Evolutionary conservation across 1,284 basidiomycete species (phyloP).

Genomic region (Trichosporon ovoides): DNA sequence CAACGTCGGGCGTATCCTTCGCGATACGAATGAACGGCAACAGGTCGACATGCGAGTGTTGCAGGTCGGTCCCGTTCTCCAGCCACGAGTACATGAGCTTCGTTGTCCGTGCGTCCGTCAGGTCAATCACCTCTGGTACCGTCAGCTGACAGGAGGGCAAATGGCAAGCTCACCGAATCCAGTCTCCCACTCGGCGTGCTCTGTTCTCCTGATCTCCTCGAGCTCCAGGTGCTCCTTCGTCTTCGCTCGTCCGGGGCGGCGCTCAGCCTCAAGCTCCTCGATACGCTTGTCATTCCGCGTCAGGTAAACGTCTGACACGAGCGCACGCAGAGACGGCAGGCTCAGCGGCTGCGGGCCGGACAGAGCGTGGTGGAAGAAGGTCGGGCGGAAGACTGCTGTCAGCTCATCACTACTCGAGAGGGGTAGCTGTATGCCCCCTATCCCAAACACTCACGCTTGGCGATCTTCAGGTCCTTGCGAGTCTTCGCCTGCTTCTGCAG

Average conservation of each 20-base stretch:
- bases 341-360: constrained; percentile 57
- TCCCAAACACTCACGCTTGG: constrained; percentile 29
- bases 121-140: constrained; percentile 68
- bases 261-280: constrained; percentile 57
- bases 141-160: constrained; percentile 3
- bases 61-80: constrained; percentile 55
- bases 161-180: constrained; percentile 63
- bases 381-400: constrained; percentile 60
- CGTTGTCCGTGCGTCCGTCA: constrained; percentile 68
- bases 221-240: constrained; percentile 63
- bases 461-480: constrained; percentile 51
- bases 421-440: not conserved
- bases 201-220: constrained; percentile 65
- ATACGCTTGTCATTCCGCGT: constrained; percentile 66
- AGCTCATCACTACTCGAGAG: constrained; percentile 6
- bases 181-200: constrained; percentile 69
- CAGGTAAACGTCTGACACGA: constrained; percentile 68
- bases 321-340: constrained; percentile 62
- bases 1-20: constrained; percentile 23
- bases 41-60: constrained; percentile 64
- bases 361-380: constrained; percentile 72
- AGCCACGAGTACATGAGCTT: constrained; percentile 72
- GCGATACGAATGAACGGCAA: constrained; percentile 39
- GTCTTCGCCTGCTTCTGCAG: constrained; percentile 54
- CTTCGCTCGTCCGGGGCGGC: constrained; percentile 74